These are phyloP conservation scores for Botrytis porri DNA, from an alignment of 2,329 filamentous ascomycete species.

Conservation along the genomic window DNA sequence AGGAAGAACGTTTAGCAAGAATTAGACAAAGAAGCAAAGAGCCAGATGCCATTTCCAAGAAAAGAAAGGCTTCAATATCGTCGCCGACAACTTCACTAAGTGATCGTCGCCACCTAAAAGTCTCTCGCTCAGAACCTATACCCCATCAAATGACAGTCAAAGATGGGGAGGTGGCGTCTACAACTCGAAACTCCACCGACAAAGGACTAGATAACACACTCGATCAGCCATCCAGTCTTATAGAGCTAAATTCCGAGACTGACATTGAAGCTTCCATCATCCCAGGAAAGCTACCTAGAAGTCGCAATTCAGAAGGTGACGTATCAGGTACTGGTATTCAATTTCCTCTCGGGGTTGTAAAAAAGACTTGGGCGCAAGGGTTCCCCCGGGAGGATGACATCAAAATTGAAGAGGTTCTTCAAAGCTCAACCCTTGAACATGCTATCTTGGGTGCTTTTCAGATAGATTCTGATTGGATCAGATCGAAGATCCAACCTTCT, in stretches of 20 bases:
- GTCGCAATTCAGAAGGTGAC: slow-evolving; percentile 8
- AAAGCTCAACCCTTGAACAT: slow-evolving; percentile 66
- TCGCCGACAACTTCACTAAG: slow-evolving; percentile 15
- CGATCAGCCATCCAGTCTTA: neutral
- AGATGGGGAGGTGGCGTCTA: neutral
- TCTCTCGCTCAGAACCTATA: neutral
- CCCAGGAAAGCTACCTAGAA: neutral
- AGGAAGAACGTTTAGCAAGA: slow-evolving; percentile 74
- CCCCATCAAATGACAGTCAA: neutral
- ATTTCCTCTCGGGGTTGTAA: slow-evolving; percentile 59
- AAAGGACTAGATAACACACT: neutral
- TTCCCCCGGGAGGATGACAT: slow-evolving; percentile 69
- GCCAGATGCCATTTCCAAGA: slow-evolving; percentile 25
- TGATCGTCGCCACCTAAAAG: slow-evolving; percentile 21
- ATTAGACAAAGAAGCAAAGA: slow-evolving; percentile 48
- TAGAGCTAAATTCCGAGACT: neutral
- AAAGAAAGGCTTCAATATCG: slow-evolving; percentile 39
- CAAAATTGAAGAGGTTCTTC: slow-evolving; percentile 81
- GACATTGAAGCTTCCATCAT: neutral
- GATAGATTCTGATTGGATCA: slow-evolving; percentile 64
- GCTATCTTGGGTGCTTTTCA: slow-evolving; percentile 85
- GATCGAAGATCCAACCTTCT: slow-evolving; percentile 57
- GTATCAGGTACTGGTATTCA: slow-evolving; percentile 30
- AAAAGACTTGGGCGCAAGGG: slow-evolving; percentile 74
- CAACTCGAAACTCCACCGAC: neutral